Evolutionary conservation across 768 basidiomycete species (phyloP).

Genomic region (Serendipita vermifera): DNA sequence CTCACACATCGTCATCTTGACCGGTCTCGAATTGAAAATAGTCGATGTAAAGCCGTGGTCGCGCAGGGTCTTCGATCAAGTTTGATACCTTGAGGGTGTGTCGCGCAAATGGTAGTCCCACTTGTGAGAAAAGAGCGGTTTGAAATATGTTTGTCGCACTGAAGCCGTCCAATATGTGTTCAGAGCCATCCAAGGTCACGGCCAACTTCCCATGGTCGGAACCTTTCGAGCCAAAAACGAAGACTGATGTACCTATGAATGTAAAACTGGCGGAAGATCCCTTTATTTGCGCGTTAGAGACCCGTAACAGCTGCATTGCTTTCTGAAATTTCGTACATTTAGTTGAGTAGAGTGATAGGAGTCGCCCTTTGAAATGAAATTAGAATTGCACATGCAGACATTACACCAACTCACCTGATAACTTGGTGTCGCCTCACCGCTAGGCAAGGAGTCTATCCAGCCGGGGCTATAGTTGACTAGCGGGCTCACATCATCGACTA

Average conservation of each 20-base stretch:
- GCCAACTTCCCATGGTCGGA: background rate
- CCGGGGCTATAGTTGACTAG: background rate
- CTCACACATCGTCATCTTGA: background rate
- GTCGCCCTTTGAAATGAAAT: background rate
- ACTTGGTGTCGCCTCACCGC: background rate
- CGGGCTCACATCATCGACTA: conserved; percentile 3
- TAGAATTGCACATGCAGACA: too few relatives aligned
- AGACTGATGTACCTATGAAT: background rate
- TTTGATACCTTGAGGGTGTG: background rate
- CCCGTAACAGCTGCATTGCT: too few relatives aligned
- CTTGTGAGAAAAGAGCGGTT: background rate
- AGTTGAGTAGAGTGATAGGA: background rate
- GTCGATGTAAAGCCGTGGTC: conserved; percentile 2
- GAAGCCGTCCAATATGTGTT: background rate
- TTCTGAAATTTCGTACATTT: background rate
- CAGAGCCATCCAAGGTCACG: background rate
- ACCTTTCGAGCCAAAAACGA: background rate
- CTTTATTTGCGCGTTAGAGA: too few relatives aligned
- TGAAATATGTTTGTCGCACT: background rate
- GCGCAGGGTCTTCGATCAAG: background rate
- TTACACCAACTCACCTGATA: background rate
- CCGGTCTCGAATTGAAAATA: conserved; percentile 4
- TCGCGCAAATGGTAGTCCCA: background rate
- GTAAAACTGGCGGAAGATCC: background rate
- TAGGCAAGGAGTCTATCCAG: background rate